Conservation (phyloP, 106 monocot genomes). For the Narthecium ossifragum region DNA sequence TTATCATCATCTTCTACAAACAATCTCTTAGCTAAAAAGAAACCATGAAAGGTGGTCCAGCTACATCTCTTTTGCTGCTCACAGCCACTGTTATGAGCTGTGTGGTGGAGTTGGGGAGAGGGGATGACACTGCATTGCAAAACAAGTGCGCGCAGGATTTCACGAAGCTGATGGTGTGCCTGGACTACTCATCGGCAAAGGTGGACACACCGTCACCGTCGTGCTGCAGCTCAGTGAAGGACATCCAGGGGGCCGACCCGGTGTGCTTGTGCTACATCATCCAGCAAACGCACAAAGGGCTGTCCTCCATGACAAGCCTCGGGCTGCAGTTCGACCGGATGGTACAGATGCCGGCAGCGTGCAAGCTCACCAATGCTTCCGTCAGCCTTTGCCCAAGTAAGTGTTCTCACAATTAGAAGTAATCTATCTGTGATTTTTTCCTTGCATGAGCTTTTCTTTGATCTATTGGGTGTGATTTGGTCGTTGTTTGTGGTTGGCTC, state of each 20-base stretch:
- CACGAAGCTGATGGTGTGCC: slow-evolving; percentile 44
- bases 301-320: slow-evolving; percentile 7
- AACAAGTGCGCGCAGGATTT: slow-evolving; percentile 32
- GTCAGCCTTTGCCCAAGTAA: slow-evolving; percentile 54
- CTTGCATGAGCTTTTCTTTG: too few species aligned
- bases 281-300: slow-evolving; percentile 32
- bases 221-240: slow-evolving; percentile 44
- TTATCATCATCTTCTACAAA: too few species aligned
- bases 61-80: too few species aligned
- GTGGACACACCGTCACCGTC: slow-evolving; percentile 28
- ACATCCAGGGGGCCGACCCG: slow-evolving; percentile 23
- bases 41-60: too few species aligned
- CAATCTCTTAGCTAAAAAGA: too few species aligned
- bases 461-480: neutral
- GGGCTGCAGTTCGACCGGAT: slow-evolving; percentile 47
- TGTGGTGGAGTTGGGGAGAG: neutral
- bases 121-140: slow-evolving; percentile 13
- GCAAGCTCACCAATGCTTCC: slow-evolving; percentile 44
- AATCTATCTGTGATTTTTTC: neutral
- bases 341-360: slow-evolving; percentile 37
- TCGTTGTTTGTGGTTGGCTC: neutral
- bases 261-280: slow-evolving; percentile 74
- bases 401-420: neutral
- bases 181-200: slow-evolving; percentile 40
- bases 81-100: too few species aligned